Percentiles rank a stretch among this genome's conserved stretches.
phyloP scores from a whole-genome alignment of 352 stramenopile species.

The Phytopythium boreale region DNA sequence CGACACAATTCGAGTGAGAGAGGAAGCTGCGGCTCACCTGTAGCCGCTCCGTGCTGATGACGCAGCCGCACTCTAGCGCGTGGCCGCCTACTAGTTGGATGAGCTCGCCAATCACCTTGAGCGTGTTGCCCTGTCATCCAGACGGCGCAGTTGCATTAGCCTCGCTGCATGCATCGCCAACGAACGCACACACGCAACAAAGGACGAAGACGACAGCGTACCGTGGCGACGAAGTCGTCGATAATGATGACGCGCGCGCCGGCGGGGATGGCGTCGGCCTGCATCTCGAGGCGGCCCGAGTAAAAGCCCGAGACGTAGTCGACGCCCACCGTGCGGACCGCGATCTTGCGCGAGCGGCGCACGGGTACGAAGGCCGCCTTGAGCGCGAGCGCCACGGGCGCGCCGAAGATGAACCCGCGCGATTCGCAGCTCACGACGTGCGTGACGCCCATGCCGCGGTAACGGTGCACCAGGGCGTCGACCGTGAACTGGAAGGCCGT shows the following conservation, averaged over 20 bases:
- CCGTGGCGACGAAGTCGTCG: slow-evolving; percentile 77
- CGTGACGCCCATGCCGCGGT: slow-evolving; percentile 54
- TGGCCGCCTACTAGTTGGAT: slow-evolving; percentile 64
- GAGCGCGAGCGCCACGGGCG: slow-evolving; percentile 66
- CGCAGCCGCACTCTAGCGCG: slow-evolving; percentile 78
- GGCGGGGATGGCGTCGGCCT: slow-evolving; percentile 71
- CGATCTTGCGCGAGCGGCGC: slow-evolving; percentile 55
- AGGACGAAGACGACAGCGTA: slow-evolving; percentile 14
- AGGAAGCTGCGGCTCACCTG: slow-evolving; percentile 24
- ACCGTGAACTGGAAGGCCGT: slow-evolving; percentile 72
- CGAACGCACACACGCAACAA: background rate
- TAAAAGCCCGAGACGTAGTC: slow-evolving; percentile 81
- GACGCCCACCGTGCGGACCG: slow-evolving; percentile 69
- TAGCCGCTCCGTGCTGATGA: slow-evolving; percentile 59
- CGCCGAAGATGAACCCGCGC: slow-evolving; percentile 79
- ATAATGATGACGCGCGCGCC: slow-evolving; percentile 75
- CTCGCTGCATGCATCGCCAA: background rate
- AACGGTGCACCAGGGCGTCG: slow-evolving; percentile 63
- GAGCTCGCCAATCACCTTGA: slow-evolving; percentile 78
- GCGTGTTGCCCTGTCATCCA: slow-evolving; percentile 58
- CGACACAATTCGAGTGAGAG: background rate
- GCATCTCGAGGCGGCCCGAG: slow-evolving; percentile 72
- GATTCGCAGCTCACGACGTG: slow-evolving; percentile 82
- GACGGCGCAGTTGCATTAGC: slow-evolving; percentile 5
- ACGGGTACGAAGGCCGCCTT: slow-evolving; percentile 70